Evolutionary conservation across 2,329 filamentous ascomycete genomes (phyloP).

Genomic region (Calonectria hawksworthii): DNA sequence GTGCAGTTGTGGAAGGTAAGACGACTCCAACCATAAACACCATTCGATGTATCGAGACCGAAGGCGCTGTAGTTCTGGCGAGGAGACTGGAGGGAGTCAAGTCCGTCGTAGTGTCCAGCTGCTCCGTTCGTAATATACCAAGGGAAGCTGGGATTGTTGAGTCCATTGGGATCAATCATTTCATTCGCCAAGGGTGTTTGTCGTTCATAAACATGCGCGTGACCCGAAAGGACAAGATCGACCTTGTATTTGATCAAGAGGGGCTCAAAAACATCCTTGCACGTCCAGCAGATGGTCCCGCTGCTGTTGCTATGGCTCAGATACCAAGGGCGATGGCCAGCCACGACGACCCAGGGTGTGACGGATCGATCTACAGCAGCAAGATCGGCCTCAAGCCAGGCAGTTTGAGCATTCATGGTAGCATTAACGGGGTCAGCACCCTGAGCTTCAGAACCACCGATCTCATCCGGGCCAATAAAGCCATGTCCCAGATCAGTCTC

Average conservation of each 20-base stretch:
- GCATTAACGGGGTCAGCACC: conserved; percentile 63
- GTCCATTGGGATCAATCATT: conserved; percentile 51
- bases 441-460: conserved; percentile 43
- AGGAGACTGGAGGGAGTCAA: conserved; percentile 31
- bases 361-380: conserved; percentile 67
- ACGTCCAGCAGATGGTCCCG: conserved; percentile 34
- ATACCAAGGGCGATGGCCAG: conserved; percentile 64
- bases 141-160: conserved; percentile 48
- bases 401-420: conserved; percentile 60
- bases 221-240: conserved; percentile 68
- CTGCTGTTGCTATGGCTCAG: conserved; percentile 46
- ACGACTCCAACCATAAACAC: neutral
- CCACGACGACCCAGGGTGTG: conserved; percentile 60
- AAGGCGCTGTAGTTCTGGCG: neutral
- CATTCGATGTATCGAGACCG: neutral
- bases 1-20: conserved; percentile 3
- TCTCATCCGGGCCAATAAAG: conserved; percentile 43
- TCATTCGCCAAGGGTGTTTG: conserved; percentile 57
- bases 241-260: conserved; percentile 68
- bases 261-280: conserved; percentile 62
- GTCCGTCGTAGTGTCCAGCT: conserved; percentile 47
- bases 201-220: conserved; percentile 70
- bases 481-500: conserved; percentile 35
- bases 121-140: conserved; percentile 48
- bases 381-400: conserved; percentile 54